These are phyloP conservation scores for Adenanthera pavonina DNA, from an alignment of 306 rosid species.

Conservation along the genomic window DNA sequence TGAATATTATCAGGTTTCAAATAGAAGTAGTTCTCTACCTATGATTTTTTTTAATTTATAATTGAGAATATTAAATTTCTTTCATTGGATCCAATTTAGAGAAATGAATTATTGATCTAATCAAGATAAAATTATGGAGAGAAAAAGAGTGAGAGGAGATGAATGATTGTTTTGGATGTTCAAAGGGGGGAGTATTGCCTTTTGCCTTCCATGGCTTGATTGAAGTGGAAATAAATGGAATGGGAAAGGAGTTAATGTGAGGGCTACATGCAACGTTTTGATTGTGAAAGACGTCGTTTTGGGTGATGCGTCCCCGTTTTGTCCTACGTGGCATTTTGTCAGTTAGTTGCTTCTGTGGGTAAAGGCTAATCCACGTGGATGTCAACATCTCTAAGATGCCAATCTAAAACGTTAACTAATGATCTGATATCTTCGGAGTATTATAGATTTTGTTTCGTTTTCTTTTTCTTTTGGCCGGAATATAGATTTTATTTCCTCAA, in stretches of 20 bases:
- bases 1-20: no score
- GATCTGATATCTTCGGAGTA: background rate
- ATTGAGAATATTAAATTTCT: no score
- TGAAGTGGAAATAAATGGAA: background rate
- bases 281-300: background rate
- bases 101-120: background rate
- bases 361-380: constrained; percentile 20
- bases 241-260: constrained; percentile 40
- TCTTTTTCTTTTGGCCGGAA: no score
- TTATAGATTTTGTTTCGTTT: background rate
- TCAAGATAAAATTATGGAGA: background rate
- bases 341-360: constrained; percentile 21
- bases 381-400: constrained; percentile 6
- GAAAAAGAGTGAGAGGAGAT: background rate
- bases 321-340: constrained; percentile 41
- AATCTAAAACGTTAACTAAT: background rate
- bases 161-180: background rate
- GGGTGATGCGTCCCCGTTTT: background rate
- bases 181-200: background rate
- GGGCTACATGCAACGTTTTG: constrained; percentile 21
- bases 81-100: background rate
- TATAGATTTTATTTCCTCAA: no score
- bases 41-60: no score
- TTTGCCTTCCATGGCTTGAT: background rate
- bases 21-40: no score